These are phyloP conservation scores for Helicostylum pulchrum DNA, from an alignment of 192 early-diverging fungal species.

Conservation along the genomic window DNA sequence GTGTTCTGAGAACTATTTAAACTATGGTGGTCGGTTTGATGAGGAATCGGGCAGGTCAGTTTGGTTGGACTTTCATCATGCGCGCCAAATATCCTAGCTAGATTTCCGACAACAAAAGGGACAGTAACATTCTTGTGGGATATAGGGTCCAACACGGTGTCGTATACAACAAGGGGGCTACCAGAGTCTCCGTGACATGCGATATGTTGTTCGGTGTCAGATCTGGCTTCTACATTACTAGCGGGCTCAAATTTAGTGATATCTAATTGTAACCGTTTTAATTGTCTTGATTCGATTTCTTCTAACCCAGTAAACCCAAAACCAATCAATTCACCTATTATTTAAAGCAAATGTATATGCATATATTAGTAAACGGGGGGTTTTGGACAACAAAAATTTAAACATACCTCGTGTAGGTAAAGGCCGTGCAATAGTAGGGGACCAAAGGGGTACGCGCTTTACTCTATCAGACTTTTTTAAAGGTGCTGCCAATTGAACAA, in stretches of 20 bases:
- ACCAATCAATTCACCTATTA: conserved; percentile 20
- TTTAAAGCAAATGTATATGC: neutral
- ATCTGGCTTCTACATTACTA: conserved; percentile 14
- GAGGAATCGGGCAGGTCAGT: conserved; percentile 15
- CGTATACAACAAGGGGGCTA: conserved; percentile 19
- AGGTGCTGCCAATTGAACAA: conserved; percentile 18
- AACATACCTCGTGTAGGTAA: conserved; percentile 15
- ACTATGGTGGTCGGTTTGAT: neutral
- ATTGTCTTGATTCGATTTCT: conserved; percentile 11
- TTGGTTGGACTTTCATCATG: conserved; percentile 12
- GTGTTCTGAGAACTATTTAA: neutral
- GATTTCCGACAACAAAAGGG: conserved; percentile 16
- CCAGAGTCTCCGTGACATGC: conserved; percentile 37
- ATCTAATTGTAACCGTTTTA: conserved; percentile 22
- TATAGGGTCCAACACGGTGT: neutral
- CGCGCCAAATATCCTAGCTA: conserved; percentile 25
- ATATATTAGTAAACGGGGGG: too few species aligned
- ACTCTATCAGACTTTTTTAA: conserved; percentile 14
- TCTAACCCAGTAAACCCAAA: conserved; percentile 17
- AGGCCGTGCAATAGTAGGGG: neutral
- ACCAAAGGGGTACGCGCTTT: conserved; percentile 18
- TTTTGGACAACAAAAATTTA: neutral
- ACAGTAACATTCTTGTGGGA: neutral
- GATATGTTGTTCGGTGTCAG: conserved; percentile 3
- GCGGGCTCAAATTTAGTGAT: conserved; percentile 15